Percentiles rank a stretch among this genome's conserved stretches.
These are phyloP conservation scores for Coemansia guatemalensis DNA, from an alignment of 192 early-diverging fungal genomes.

Conservation along the genomic window DNA sequence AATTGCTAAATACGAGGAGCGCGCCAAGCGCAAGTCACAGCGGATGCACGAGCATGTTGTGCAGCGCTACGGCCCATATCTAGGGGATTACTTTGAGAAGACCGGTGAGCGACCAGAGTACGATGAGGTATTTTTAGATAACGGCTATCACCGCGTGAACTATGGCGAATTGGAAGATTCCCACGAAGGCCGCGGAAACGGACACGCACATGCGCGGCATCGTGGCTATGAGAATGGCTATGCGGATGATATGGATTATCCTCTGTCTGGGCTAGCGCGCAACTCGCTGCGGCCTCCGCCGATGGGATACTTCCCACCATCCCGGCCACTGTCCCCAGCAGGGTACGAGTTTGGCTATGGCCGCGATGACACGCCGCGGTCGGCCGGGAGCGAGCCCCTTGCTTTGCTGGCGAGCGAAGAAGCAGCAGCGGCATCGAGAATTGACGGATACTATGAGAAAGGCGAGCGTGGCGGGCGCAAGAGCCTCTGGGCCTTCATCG, in stretches of 20 bases:
- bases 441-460: constrained; percentile 3
- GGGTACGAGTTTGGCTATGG: constrained; percentile 21
- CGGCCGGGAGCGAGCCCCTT: constrained; percentile 27
- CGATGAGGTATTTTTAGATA: constrained; percentile 3
- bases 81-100: constrained; percentile 38
- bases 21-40: constrained; percentile 37
- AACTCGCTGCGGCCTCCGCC: constrained; percentile 23
- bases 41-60: constrained; percentile 51
- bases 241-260: constrained; percentile 11
- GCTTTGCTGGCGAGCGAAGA: constrained; percentile 23
- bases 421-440: not conserved
- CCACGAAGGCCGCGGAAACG: not conserved
- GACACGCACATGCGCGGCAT: constrained; percentile 2
- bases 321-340: constrained; percentile 19
- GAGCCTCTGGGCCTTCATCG: constrained; percentile 27
- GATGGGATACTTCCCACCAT: constrained; percentile 50
- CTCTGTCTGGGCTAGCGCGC: constrained; percentile 7
- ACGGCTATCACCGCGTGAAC: not conserved
- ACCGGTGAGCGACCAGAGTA: constrained; percentile 15
- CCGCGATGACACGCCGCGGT: constrained; percentile 24
- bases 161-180: constrained; percentile 17
- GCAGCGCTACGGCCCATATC: constrained; percentile 46
- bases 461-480: constrained; percentile 4
- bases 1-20: constrained; percentile 45
- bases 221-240: constrained; percentile 13